Percentiles rank a stretch among this genome's conserved stretches.
These are phyloP conservation scores for Lycium barbarum DNA, from an alignment of 257 asterid species.

Conservation along the genomic window DNA sequence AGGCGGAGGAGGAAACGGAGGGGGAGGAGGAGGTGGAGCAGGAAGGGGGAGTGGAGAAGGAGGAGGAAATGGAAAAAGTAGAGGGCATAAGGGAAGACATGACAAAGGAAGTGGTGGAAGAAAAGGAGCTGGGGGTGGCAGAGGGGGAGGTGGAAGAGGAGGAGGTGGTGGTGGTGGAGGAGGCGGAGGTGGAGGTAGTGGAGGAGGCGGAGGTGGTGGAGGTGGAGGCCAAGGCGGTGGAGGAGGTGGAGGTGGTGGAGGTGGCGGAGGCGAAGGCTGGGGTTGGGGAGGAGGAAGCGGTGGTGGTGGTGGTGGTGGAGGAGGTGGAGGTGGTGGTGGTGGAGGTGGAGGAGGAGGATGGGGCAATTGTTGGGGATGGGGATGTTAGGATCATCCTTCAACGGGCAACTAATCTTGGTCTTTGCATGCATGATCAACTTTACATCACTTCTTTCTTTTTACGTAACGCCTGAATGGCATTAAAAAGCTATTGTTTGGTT, in stretches of 20 bases:
- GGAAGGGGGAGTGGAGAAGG: conserved; percentile 31
- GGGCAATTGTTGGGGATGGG: conserved; percentile 17
- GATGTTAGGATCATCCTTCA: conserved; percentile 36
- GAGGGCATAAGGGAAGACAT: conserved; percentile 14
- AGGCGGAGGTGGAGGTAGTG: conserved; percentile 28
- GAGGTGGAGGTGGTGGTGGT: conserved; percentile 27
- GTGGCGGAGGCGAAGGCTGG: not conserved
- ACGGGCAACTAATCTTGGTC: conserved; percentile 11
- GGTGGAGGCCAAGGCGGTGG: conserved; percentile 4
- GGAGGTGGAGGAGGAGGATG: conserved; percentile 31
- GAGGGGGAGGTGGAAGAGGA: not conserved
- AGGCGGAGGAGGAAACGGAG: not conserved
- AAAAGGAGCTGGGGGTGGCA: conserved; percentile 23
- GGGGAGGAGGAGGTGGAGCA: conserved; percentile 26
- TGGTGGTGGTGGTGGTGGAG: fast-evolving
- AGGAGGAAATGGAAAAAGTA: conserved; percentile 8
- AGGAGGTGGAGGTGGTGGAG: not conserved
- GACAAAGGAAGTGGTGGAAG: conserved; percentile 34
- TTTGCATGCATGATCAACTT: conserved; percentile 27
- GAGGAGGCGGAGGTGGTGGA: not conserved
- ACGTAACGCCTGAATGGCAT: not conserved
- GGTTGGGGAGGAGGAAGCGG: not conserved
- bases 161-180: not conserved
- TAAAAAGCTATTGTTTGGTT: not conserved
- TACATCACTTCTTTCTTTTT: not conserved